Percentiles rank a stretch among this genome's conserved stretches.
phyloP scores from a whole-genome alignment of 805 yeast species.

The Zygosaccharomyces bailii region DNA sequence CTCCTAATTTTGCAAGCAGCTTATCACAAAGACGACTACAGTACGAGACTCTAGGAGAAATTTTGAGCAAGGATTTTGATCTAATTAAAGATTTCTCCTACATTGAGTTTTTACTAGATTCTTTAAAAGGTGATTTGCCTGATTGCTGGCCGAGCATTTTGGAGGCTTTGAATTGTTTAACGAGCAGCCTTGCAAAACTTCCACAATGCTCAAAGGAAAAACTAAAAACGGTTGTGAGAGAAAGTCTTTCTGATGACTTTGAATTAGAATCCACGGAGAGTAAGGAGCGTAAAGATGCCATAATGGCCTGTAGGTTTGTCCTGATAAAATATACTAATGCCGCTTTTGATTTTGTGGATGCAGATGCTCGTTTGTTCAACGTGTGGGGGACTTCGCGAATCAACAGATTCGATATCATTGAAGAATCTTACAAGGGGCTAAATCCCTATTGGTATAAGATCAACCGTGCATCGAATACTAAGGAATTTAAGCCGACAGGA shows the following conservation, averaged over 20 bases:
- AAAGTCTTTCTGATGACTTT: slow-evolving; percentile 38
- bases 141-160: slow-evolving; percentile 68
- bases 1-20: slow-evolving; percentile 39
- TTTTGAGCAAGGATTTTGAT: slow-evolving; percentile 47
- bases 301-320: slow-evolving; percentile 56
- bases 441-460: slow-evolving; percentile 78
- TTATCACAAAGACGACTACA: slow-evolving; percentile 55
- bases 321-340: slow-evolving; percentile 63
- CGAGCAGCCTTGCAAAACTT: slow-evolving; percentile 45
- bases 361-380: slow-evolving; percentile 64
- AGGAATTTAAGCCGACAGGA: slow-evolving; percentile 42
- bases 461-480: slow-evolving; percentile 44
- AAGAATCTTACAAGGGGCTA: slow-evolving; percentile 75
- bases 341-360: slow-evolving; percentile 62
- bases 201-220: slow-evolving; percentile 38
- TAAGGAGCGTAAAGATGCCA: slow-evolving; percentile 29
- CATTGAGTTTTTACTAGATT: slow-evolving; percentile 65
- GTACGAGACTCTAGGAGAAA: slow-evolving; percentile 74
- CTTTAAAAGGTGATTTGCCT: slow-evolving; percentile 58
- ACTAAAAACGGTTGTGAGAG: slow-evolving; percentile 41
- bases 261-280: slow-evolving; percentile 17
- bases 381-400: slow-evolving; percentile 55
- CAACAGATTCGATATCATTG: slow-evolving; percentile 69
- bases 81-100: slow-evolving; percentile 47
- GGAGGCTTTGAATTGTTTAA: slow-evolving; percentile 60